Conservation (phyloP, 495 filamentous ascomycete genomes). For the Aspergillus olivimuriae region DNA sequence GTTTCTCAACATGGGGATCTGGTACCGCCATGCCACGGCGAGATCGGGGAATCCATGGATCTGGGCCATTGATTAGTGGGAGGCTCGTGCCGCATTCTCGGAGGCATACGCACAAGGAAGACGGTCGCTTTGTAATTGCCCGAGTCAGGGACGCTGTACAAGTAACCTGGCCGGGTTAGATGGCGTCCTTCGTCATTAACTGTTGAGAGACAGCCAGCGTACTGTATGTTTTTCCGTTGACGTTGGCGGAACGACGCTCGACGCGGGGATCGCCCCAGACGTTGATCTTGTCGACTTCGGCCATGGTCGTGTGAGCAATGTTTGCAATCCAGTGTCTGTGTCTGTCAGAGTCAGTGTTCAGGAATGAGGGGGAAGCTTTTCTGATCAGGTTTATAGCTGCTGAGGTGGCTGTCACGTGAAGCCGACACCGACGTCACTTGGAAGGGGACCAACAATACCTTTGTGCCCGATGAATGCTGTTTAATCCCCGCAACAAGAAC, state of each 20-base stretch:
- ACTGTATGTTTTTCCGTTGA: slow-evolving; percentile 63
- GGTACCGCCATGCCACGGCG: slow-evolving; percentile 69
- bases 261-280: slow-evolving; percentile 57
- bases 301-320: slow-evolving; percentile 24
- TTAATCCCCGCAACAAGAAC: too few species aligned
- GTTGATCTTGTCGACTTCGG: slow-evolving; percentile 49
- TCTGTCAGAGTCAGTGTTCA: too few species aligned
- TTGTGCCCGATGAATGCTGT: too few species aligned
- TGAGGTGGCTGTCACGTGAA: slow-evolving; percentile 19
- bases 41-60: slow-evolving; percentile 66
- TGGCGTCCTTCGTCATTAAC: too few species aligned
- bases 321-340: background rate
- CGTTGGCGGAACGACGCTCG: slow-evolving; percentile 49
- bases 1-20: slow-evolving; percentile 70
- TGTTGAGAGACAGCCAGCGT: too few species aligned
- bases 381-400: background rate
- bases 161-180: slow-evolving; percentile 61
- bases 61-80: slow-evolving; percentile 17
- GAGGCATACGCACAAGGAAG: slow-evolving; percentile 58
- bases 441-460: too few species aligned
- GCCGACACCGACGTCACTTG: background rate
- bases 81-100: background rate
- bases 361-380: background rate
- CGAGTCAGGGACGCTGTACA: slow-evolving; percentile 53
- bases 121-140: slow-evolving; percentile 52